Conservation (phyloP, 2,329 filamentous ascomycete genomes). For the Polytolypa hystricis region DNA sequence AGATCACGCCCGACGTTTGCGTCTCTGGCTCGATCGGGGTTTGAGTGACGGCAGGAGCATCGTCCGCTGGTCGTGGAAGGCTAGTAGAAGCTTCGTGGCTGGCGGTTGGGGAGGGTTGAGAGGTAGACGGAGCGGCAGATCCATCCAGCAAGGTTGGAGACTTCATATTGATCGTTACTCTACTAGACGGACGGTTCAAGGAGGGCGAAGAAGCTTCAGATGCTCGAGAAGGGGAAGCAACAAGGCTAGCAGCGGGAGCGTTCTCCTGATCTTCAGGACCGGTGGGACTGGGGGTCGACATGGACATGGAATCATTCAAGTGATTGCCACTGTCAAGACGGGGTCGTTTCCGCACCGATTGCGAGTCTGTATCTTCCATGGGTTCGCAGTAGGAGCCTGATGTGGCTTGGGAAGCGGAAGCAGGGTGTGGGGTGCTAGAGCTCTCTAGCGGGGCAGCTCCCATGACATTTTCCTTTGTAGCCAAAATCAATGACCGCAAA, state of each 20-base stretch:
- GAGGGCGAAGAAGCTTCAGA: constrained; percentile 18
- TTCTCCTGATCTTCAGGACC: constrained; percentile 1
- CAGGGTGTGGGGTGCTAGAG: constrained; percentile 30
- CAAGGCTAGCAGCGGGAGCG: constrained; percentile 2
- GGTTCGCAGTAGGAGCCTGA: constrained; percentile 21
- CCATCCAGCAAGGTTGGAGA: constrained; percentile 18
- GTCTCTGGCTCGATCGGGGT: constrained; percentile 3
- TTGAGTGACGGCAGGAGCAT: constrained; percentile 11
- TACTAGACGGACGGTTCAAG: constrained; percentile 29
- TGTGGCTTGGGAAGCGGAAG: constrained; percentile 17
- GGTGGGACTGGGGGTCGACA: constrained; percentile 19
- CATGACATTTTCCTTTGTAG: constrained; percentile 32
- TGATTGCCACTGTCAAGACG: constrained; percentile 36
- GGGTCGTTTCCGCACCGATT: constrained; percentile 35
- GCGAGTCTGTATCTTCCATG: constrained; percentile 31
- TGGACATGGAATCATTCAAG: constrained; percentile 24
- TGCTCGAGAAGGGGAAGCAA: constrained; percentile 9
- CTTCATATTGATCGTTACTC: constrained; percentile 39
- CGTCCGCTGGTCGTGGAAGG: constrained; percentile 5
- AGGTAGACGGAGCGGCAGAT: constrained; percentile 13
- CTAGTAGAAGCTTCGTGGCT: constrained; percentile 3
- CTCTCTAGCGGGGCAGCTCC: constrained; percentile 35
- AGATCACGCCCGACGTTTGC: constrained; percentile 23
- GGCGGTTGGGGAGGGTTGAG: constrained; percentile 4
- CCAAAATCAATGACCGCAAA: constrained; percentile 6